These are phyloP conservation scores for Sporothrix variecibatus DNA, from an alignment of 2,329 filamentous ascomycete genomes.

Conservation along the genomic window DNA sequence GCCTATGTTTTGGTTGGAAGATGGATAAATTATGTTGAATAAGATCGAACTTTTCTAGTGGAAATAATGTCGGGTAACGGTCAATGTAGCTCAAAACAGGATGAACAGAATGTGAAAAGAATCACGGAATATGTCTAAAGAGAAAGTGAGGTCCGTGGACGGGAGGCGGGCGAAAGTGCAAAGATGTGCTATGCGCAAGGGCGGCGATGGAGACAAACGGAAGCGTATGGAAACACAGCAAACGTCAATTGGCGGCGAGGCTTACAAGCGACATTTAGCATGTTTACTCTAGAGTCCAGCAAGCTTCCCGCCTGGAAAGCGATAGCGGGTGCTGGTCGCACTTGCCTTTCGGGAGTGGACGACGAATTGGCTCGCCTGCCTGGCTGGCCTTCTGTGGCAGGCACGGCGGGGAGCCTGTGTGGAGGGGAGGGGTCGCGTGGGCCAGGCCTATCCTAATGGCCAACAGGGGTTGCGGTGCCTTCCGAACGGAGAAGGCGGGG, in stretches of 20 bases:
- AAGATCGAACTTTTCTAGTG: background rate
- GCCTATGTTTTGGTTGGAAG: background rate
- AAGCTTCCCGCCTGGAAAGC: background rate
- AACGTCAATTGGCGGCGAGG: constrained; percentile 20
- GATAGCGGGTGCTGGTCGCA: background rate
- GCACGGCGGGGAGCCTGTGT: background rate
- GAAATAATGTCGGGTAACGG: background rate
- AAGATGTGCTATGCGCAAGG: background rate
- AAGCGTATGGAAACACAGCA: constrained; percentile 26
- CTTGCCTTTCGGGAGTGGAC: constrained; percentile 1
- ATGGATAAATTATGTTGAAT: background rate
- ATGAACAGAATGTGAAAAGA: background rate
- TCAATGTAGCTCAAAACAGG: background rate
- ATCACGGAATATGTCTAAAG: background rate
- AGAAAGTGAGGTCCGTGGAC: background rate
- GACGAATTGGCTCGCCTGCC: constrained; percentile 8
- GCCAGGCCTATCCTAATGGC: background rate
- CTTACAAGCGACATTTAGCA: constrained; percentile 3
- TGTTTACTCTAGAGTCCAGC: background rate
- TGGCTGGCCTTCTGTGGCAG: background rate
- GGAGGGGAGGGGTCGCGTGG: background rate
- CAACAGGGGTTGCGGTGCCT: constrained; percentile 19
- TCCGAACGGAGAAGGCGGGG: constrained; percentile 23
- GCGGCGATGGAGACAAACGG: constrained; percentile 25
- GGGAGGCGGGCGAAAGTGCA: background rate